Evolutionary conservation across 495 filamentous ascomycete species (phyloP).

Genomic region (Daldinia bambusicola): DNA sequence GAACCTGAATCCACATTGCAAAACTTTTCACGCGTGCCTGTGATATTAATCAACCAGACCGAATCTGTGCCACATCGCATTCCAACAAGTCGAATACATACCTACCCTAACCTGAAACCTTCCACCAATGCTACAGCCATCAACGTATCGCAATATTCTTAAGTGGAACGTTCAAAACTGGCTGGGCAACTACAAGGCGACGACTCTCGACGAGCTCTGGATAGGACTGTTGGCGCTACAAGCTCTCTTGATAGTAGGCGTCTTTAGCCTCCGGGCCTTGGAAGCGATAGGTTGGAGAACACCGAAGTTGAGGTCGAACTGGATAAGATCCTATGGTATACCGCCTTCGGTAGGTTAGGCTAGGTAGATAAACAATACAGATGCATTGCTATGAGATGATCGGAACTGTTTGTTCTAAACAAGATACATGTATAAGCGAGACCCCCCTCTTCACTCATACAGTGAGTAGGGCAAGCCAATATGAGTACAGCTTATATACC

Average conservation of each 20-base stretch:
- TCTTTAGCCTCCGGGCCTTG: constrained; percentile 45
- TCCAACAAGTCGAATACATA: not conserved
- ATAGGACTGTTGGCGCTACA: constrained; percentile 56
- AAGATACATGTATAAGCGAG: no score
- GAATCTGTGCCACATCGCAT: not conserved
- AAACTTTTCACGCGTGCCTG: not conserved
- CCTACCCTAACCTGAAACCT: not conserved
- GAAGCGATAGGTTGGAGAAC: constrained; percentile 28
- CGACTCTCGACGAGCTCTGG: constrained; percentile 59
- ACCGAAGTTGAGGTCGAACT: constrained; percentile 20
- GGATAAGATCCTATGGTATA: constrained; percentile 4
- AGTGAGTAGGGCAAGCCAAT: no score
- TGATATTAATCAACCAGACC: constrained; percentile 35
- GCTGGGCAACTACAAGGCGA: constrained; percentile 50
- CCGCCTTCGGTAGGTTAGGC: not conserved
- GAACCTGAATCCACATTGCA: not conserved
- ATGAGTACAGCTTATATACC: no score
- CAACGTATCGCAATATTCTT: constrained; percentile 8
- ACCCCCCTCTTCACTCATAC: no score
- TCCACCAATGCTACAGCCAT: constrained; percentile 11
- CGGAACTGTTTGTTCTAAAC: no score
- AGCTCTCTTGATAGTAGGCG: constrained; percentile 53
- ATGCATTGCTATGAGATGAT: not conserved
- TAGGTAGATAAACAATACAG: not conserved
- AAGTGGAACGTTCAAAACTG: constrained; percentile 42